Percentiles rank a stretch among this genome's conserved stretches.
Evolutionary conservation across 768 basidiomycete genomes (phyloP).

Genomic region (Trametes punicea): DNA sequence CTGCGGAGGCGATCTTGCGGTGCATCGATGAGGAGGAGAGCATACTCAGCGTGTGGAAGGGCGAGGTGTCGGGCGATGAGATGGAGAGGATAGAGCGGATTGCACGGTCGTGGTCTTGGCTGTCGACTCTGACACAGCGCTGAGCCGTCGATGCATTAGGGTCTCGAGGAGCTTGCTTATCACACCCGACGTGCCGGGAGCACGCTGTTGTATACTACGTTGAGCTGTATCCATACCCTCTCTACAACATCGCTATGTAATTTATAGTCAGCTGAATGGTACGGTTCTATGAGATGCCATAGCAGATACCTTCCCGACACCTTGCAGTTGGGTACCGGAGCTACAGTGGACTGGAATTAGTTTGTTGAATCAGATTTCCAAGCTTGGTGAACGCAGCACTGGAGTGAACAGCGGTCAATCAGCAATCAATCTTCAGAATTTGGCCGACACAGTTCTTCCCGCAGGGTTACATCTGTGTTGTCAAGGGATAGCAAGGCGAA

Average conservation of each 20-base stretch:
- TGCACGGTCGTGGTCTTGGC: constrained; percentile 25
- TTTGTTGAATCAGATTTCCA: too few species aligned
- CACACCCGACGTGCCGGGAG: background rate
- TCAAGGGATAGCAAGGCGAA: background rate
- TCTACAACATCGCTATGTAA: background rate
- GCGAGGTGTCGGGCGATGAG: constrained; percentile 29
- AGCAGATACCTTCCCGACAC: too few species aligned
- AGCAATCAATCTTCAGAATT: too few species aligned
- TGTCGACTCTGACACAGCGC: constrained; percentile 12
- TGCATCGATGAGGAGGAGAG: constrained; percentile 27
- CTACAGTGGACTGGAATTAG: too few species aligned
- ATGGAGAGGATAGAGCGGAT: constrained; percentile 26
- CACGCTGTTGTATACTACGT: background rate
- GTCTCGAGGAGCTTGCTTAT: background rate
- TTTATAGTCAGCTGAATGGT: too few species aligned
- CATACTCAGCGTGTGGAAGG: constrained; percentile 30
- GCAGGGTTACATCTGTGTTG: too few species aligned
- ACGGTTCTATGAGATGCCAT: too few species aligned
- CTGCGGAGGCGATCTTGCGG: constrained; percentile 24
- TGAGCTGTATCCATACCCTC: constrained; percentile 9
- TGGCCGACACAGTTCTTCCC: too few species aligned
- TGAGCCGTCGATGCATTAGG: background rate
- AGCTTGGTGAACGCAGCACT: too few species aligned
- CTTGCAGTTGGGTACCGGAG: too few species aligned
- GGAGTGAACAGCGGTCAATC: too few species aligned